Evolutionary conservation across 2,329 filamentous ascomycete species (phyloP).

Genomic region (Epichloe festucae): DNA sequence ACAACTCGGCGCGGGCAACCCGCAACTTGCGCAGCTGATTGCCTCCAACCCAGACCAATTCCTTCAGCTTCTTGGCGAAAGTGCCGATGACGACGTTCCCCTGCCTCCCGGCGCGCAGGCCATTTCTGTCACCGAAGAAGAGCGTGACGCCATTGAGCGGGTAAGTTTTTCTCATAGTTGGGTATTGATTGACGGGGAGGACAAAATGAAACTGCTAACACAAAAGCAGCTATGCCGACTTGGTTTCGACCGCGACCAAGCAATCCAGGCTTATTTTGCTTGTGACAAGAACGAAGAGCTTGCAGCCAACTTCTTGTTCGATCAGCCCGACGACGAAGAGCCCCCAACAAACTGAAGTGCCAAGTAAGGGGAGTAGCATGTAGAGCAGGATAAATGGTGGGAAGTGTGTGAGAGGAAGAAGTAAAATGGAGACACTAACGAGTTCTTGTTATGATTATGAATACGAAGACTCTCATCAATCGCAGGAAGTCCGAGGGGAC

Average conservation of each 20-base stretch:
- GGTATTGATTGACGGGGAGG: neutral
- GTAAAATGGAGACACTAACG: neutral
- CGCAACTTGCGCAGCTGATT: conserved; percentile 85
- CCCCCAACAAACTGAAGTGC: conserved; percentile 29
- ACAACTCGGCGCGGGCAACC: conserved; percentile 89
- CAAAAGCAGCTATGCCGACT: conserved; percentile 67
- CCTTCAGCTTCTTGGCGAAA: conserved; percentile 77
- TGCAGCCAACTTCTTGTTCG: conserved; percentile 94
- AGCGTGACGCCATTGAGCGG: conserved; percentile 92
- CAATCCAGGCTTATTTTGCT: conserved; percentile 96
- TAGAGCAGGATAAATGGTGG: neutral
- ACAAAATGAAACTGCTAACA: neutral
- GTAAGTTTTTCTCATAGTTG: conserved; percentile 32
- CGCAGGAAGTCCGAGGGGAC: neutral
- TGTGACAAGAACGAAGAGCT: conserved; percentile 99
- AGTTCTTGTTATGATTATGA: conserved; percentile 4
- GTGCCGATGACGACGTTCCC: conserved; percentile 69
- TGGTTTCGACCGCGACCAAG: conserved; percentile 83
- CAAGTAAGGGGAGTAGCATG: neutral
- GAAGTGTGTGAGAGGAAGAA: neutral
- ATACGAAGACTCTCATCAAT: neutral
- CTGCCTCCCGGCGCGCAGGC: conserved; percentile 79
- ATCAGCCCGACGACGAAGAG: conserved; percentile 82
- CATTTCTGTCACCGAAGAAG: conserved; percentile 88
- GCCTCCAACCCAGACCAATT: conserved; percentile 88